Conservation (phyloP, 1,284 basidiomycete genomes). For the Marasmius sp. region DNA sequence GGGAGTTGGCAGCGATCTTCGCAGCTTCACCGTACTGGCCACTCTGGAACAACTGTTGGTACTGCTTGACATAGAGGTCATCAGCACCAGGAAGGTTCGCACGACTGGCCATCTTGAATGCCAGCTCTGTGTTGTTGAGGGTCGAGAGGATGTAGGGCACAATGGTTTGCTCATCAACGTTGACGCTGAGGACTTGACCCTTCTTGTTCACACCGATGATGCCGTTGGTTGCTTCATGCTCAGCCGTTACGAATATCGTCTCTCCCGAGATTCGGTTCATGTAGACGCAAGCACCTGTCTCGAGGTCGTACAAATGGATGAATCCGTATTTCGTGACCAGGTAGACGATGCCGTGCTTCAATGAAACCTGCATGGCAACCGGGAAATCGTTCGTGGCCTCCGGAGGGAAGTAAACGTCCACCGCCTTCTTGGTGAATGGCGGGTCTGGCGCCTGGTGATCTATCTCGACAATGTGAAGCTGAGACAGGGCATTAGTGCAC, state of each 20-base stretch:
- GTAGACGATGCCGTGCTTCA: constrained; percentile 96
- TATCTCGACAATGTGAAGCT: constrained; percentile 99
- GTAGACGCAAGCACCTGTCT: constrained; percentile 98
- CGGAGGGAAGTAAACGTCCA: constrained; percentile 99
- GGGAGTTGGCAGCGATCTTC: constrained; percentile 97
- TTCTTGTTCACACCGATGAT: constrained; percentile 99
- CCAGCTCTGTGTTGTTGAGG: constrained; percentile 96
- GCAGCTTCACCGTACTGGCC: constrained; percentile 97
- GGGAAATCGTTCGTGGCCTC: constrained; percentile 99
- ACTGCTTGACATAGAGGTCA: constrained; percentile 95
- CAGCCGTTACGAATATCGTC: constrained; percentile 98
- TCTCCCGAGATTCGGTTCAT: constrained; percentile 99
- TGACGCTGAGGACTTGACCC: constrained; percentile 97
- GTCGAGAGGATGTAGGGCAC: constrained; percentile 94
- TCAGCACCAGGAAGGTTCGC: constrained; percentile 98
- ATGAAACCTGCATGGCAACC: constrained; percentile 99
- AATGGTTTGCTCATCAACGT: constrained; percentile 94
- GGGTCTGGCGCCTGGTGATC: constrained; percentile 95
- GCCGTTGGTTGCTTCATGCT: constrained; percentile 92
- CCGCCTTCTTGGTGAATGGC: constrained; percentile 96
- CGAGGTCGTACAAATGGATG: constrained; percentile 98
- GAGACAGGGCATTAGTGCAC: constrained; percentile 16
- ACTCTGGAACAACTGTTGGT: constrained; percentile 88
- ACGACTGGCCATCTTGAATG: constrained; percentile 96
- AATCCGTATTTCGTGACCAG: constrained; percentile 99